Percentiles rank a stretch among this genome's conserved stretches.
Conservation (phyloP, 2,329 filamentous ascomycete species). For the Neopestalotiopsis sp. region DNA sequence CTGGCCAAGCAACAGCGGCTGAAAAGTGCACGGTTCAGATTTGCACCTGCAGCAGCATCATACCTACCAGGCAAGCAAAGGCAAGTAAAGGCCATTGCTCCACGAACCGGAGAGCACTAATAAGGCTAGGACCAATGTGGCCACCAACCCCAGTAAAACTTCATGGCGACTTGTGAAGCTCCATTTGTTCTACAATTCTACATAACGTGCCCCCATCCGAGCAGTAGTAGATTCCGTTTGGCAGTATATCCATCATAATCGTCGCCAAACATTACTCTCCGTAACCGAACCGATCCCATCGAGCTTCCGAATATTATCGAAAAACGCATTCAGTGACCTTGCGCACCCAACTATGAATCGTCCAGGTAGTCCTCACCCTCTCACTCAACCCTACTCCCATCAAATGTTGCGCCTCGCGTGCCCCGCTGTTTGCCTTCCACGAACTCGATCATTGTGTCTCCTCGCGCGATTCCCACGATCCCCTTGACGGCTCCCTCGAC, state of each 20-base stretch:
- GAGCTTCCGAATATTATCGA: not conserved
- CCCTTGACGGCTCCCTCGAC: conserved; percentile 21
- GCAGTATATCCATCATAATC: conserved; percentile 16
- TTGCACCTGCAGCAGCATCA: not conserved
- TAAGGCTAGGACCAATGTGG: conserved; percentile 19
- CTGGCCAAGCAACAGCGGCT: not conserved
- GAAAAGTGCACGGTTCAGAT: conserved; percentile 14
- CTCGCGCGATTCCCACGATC: conserved; percentile 26
- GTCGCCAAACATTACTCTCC: conserved; percentile 3
- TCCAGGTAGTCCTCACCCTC: conserved; percentile 56
- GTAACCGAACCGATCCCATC: conserved; percentile 7
- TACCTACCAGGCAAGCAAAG: too few species aligned
- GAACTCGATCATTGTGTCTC: conserved; percentile 29
- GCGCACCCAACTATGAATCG: conserved; percentile 57
- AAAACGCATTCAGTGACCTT: conserved; percentile 6
- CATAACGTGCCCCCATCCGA: conserved; percentile 16
- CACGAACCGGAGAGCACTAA: not conserved
- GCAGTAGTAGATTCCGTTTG: conserved; percentile 24
- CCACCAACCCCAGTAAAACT: conserved; percentile 30
- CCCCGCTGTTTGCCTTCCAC: conserved; percentile 35
- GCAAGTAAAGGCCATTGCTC: not conserved
- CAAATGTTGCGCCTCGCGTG: conserved; percentile 31
- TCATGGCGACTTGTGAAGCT: conserved; percentile 30
- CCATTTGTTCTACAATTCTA: conserved; percentile 20
- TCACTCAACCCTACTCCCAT: conserved; percentile 22